A percentile compares a stretch with the other conserved stretches of the same genome.
Conservation (phyloP, 148 eudicot species). For the Rhododendron vialii region DNA sequence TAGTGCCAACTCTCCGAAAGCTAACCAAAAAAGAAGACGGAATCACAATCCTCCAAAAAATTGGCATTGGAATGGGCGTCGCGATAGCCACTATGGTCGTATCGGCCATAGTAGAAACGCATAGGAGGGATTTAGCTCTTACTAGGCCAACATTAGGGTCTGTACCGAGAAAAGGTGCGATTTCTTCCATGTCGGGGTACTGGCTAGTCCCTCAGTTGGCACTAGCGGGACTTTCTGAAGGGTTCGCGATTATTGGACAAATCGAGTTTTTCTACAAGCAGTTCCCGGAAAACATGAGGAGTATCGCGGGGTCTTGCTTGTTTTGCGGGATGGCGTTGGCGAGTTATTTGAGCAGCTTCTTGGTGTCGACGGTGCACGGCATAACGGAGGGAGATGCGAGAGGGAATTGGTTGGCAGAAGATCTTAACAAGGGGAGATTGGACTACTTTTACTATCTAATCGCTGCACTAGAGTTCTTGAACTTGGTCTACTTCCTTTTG, state of each 20-base stretch:
- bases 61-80: slow-evolving; percentile 31
- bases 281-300: slow-evolving; percentile 53
- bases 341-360: slow-evolving; percentile 49
- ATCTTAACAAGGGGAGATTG: slow-evolving; percentile 50
- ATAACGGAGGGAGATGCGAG: slow-evolving; percentile 9
- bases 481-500: slow-evolving; percentile 42
- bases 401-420: slow-evolving; percentile 43
- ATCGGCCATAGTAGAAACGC: slow-evolving; percentile 20
- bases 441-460: slow-evolving; percentile 53
- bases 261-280: slow-evolving; percentile 47
- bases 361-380: slow-evolving; percentile 34
- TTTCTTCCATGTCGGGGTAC: slow-evolving; percentile 32
- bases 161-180: slow-evolving; percentile 17
- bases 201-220: slow-evolving; percentile 39
- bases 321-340: slow-evolving; percentile 53
- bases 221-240: slow-evolving; percentile 36
- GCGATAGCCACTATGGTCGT: slow-evolving; percentile 12
- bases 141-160: slow-evolving; percentile 25
- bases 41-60: slow-evolving; percentile 38
- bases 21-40: slow-evolving; percentile 31
- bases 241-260: slow-evolving; percentile 26
- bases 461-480: slow-evolving; percentile 41
- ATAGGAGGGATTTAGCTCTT: slow-evolving; percentile 17
- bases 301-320: slow-evolving; percentile 50
- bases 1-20: slow-evolving; percentile 32